Base-by-base conservation (phyloP, 768 basidiomycete genomes). In the Atractiella rhizophila region DNA sequence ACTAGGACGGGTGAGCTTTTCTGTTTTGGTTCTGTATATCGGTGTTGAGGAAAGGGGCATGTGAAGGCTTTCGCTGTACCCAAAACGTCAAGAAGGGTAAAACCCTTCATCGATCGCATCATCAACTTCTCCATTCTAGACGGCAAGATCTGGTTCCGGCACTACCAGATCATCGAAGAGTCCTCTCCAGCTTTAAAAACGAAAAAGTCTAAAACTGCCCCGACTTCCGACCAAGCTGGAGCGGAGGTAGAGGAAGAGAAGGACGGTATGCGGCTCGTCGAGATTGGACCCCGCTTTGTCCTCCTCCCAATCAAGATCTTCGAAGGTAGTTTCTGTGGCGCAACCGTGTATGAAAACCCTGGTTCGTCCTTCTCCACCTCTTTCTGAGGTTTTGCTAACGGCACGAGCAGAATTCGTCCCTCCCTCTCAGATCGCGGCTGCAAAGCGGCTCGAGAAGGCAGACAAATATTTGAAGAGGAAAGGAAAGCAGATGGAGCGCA, bases 91-190 rank as follows among this genome's bases (percentile, higher is more conserved):
- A 68, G 88, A 48, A 74, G 71, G 54, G 70, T 82, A 15, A 98
- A 98, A 58, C 91, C 91, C 2, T 98, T 98, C 62, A 71, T 98
- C 54, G 91, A 98, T 62, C 91, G 96, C 55, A 73, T 98, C 56
- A 68, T 96, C 48, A 85, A 83, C 28, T 96, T 98, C 61, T 91
- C 88, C 26, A 66, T 96, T 40, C 68, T 88, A 24, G 91, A 98
- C 64, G 68, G 69, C 54, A 96, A 91, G 59, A 82, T 96, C 49
- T 98, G 91, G 91, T 96, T 96, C 66, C 73, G 91, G 49, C 96
- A 96, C 60, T 98, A 77, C 64, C 91, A 98, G 69, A 82, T 85
- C 43, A 9, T 19, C 31, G 40, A 41, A 16, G 26, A 39, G 20
- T 25, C 38, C 20, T 25, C 38, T 39, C 13, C 28, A 11, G 38